These are phyloP conservation scores for Candida dubliniensis DNA, from an alignment of 1,139 yeast genomes.

Conservation along the genomic window DNA sequence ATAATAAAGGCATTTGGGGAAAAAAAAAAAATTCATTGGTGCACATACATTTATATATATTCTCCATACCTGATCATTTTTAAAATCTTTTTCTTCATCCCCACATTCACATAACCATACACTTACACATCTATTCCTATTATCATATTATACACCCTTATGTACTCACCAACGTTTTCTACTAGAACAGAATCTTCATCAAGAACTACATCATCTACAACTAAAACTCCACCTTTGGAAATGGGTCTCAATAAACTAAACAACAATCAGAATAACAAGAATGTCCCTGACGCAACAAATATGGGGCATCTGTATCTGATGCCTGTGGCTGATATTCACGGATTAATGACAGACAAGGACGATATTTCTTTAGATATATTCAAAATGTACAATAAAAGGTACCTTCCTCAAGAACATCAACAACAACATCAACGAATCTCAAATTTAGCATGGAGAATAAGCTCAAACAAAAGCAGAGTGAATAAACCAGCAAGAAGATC, in stretches of 20 bases:
- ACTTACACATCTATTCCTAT: background rate
- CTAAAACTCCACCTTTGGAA: background rate
- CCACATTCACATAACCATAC: background rate
- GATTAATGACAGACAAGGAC: slow-evolving; percentile 13
- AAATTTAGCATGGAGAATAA: slow-evolving; percentile 49
- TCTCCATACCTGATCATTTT: no score
- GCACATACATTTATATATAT: no score
- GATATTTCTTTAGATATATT: slow-evolving; percentile 14
- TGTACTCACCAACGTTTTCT: background rate
- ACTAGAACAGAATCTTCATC: slow-evolving; percentile 1
- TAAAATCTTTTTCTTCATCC: background rate
- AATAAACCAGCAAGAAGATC: slow-evolving; percentile 7
- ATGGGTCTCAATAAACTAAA: background rate
- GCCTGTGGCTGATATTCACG: slow-evolving; percentile 9
- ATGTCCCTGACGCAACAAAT: background rate
- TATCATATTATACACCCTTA: background rate
- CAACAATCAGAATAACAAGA: background rate
- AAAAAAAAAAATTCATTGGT: no score
- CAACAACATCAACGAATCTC: slow-evolving; percentile 41
- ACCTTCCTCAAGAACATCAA: slow-evolving; percentile 27
- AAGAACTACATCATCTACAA: background rate
- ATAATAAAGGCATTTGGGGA: no score
- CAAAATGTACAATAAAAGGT: slow-evolving; percentile 46
- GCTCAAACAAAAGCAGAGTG: slow-evolving; percentile 26
- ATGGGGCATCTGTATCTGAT: slow-evolving; percentile 3